Conservation (phyloP, 1,284 basidiomycete genomes). For the Fomes fomentarius region DNA sequence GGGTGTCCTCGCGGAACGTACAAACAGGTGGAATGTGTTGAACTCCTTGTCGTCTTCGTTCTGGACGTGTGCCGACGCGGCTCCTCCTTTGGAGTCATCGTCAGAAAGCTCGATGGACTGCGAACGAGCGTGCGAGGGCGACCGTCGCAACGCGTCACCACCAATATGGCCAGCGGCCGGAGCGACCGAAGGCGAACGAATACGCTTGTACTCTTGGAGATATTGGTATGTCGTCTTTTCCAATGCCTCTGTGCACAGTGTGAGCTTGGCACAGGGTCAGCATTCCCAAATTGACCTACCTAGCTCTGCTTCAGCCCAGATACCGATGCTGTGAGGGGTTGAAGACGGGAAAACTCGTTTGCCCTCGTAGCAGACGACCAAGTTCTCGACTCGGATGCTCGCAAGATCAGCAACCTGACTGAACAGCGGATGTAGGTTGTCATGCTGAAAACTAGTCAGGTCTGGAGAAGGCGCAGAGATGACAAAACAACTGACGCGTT, state of each 20-base stretch:
- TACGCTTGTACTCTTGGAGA: constrained; percentile 46
- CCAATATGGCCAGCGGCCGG: constrained; percentile 21
- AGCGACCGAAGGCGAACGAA: constrained; percentile 30
- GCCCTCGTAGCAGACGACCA: constrained; percentile 61
- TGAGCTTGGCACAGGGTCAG: too few relatives aligned
- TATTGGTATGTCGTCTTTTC: constrained; percentile 64
- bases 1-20: constrained; percentile 59
- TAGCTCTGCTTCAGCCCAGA: constrained; percentile 68
- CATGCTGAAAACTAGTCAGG: constrained; percentile 44
- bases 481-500: constrained; percentile 48
- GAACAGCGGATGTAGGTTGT: constrained; percentile 63
- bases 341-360: constrained; percentile 68
- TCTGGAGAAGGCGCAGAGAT: background rate
- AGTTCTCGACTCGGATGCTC: constrained; percentile 46
- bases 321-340: constrained; percentile 62
- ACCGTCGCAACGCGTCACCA: constrained; percentile 18
- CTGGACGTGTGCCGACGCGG: background rate
- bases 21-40: constrained; percentile 61
- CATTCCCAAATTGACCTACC: too few relatives aligned
- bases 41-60: constrained; percentile 38
- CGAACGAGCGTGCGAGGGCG: constrained; percentile 24
- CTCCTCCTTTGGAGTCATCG: constrained; percentile 7
- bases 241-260: constrained; percentile 71
- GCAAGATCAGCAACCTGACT: constrained; percentile 65
- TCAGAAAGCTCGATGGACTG: constrained; percentile 28